These are phyloP conservation scores for Amanita rubescens DNA, from an alignment of 768 basidiomycete genomes.

Conservation along the genomic window DNA sequence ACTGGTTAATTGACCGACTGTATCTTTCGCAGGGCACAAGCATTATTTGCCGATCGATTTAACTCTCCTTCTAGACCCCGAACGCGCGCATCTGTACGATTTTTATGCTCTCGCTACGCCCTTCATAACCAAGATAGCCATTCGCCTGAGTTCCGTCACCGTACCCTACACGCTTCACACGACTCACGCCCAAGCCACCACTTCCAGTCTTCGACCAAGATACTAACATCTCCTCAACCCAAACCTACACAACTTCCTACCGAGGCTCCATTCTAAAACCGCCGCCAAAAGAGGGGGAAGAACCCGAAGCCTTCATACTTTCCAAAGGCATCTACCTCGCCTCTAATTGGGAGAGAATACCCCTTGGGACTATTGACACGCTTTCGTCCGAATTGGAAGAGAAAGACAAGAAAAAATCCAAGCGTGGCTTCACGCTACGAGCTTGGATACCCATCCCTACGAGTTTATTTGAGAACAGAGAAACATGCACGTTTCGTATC, in stretches of 20 bases:
- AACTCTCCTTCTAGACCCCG: not conserved
- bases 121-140: not conserved
- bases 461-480: not conserved
- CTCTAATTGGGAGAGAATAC: not conserved
- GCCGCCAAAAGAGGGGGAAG: not conserved
- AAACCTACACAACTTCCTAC: not conserved
- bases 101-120: not conserved
- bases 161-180: not conserved
- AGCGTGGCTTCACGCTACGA: constrained; percentile 1
- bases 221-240: not conserved
- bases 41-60: not conserved
- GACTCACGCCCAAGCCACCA: not conserved
- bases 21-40: not conserved
- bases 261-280: not conserved
- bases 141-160: not conserved
- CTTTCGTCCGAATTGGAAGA: not conserved
- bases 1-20: not conserved
- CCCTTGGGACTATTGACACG: no score
- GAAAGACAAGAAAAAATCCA: not conserved
- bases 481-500: constrained; percentile 4
- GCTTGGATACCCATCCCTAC: constrained; percentile 1
- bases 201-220: not conserved
- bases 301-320: not conserved
- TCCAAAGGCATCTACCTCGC: not conserved
- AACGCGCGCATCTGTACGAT: not conserved